A percentile compares a stretch with the other conserved stretches of the same genome.
These are phyloP conservation scores for Eucalyptus microcorys DNA, from an alignment of 345 rosid species.

Conservation along the genomic window DNA sequence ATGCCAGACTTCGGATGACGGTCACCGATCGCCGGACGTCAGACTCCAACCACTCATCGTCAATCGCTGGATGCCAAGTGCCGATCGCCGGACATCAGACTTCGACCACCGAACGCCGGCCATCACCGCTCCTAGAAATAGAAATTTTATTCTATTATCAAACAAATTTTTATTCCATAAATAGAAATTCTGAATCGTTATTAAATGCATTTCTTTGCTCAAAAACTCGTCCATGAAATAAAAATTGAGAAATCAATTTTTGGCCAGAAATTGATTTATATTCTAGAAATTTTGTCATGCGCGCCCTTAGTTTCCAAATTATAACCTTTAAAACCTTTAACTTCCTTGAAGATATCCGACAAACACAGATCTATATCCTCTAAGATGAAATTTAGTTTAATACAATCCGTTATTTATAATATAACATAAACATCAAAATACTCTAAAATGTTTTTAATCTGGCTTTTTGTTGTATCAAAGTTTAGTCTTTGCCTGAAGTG, in stretches of 20 bases:
- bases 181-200: too few relatives aligned
- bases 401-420: background rate
- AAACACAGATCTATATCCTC: background rate
- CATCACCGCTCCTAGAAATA: too few relatives aligned
- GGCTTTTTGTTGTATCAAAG: background rate
- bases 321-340: background rate
- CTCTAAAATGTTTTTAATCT: background rate
- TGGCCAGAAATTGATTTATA: too few relatives aligned
- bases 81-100: rapidly evolving
- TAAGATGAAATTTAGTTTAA: background rate
- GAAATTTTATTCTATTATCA: too few relatives aligned
- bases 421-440: background rate
- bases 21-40: rapidly evolving
- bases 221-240: rapidly evolving
- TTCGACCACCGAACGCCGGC: rapidly evolving
- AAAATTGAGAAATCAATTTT: too few relatives aligned
- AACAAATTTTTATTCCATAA: too few relatives aligned
- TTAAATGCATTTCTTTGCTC: rapidly evolving
- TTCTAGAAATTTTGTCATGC: too few relatives aligned
- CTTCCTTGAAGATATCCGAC: background rate
- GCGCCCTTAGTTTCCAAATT: background rate
- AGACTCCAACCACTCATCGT: rapidly evolving
- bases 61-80: rapidly evolving
- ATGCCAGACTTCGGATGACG: too few relatives aligned
- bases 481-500: background rate